Base-by-base conservation (phyloP, 805 yeast species). In the Candida stauntonica region DNA sequence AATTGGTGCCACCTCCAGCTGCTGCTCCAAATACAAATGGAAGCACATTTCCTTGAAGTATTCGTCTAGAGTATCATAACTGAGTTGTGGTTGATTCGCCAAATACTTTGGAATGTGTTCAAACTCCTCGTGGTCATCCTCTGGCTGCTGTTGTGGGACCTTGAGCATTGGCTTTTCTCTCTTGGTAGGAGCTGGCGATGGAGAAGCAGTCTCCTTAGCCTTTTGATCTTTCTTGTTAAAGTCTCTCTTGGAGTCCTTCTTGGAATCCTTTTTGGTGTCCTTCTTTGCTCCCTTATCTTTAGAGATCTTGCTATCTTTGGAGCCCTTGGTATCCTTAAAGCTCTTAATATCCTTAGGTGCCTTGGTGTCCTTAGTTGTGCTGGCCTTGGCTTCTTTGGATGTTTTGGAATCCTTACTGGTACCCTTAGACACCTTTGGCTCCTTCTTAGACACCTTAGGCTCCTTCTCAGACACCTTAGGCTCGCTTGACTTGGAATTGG, bases 1-100 rank as follows among this genome's bases (percentile, higher is more conserved):
- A 27, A 70, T 58, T 35, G 75, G 68, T 7, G 68, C 66, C 14
- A 66, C 63, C 19, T 69, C 73, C 18, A 67, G 60, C 37, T 73
- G 68, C 48, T 81, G 85, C 53, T 82, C 89, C 29, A 79, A 62
- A 42, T 77, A 79, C 39, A 81, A 55, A 37, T 79, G 79, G 57
- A 72, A 73, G 38, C 82, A 71, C 64, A 79, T 73, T 45, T 77
- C 79, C 44, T 70, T 62, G 52, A 72, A 73, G 51, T 82, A 81
- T 15, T 69, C 67, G 8, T 65, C 60, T 48, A 80, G 52, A 20
- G 72, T 62, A 9, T 72, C 73, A 49, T 73, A 80, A 0, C 67
- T 59, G 35, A 74, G 58, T 35, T 62, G 63, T 4, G 81, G 75
- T 23, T 52, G 52, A 11, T 54, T 52, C 7, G 49, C 36, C 16